Percentiles rank a stretch among this genome's conserved stretches.
phyloP scores from a whole-genome alignment of 2,329 filamentous ascomycete species.

The Fusarium pininemorale region DNA sequence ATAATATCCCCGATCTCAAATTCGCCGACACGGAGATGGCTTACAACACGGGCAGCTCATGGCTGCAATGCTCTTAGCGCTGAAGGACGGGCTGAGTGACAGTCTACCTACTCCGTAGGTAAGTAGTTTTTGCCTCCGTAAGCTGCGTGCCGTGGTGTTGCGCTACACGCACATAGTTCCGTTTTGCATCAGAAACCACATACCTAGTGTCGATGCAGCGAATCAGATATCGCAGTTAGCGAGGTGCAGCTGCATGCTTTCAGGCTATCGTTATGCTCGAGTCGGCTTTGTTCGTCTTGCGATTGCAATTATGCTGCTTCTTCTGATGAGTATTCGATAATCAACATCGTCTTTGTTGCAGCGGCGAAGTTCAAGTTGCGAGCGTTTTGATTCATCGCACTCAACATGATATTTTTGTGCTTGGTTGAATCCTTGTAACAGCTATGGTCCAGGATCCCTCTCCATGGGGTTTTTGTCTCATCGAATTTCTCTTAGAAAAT shows the following conservation, averaged over 20 bases:
- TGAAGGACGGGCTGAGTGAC: background rate
- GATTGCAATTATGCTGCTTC: too few species aligned
- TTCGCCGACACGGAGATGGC: background rate
- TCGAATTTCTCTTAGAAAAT: background rate
- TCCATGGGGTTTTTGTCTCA: background rate
- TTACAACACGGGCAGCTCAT: background rate
- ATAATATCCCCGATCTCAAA: background rate
- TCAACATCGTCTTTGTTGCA: background rate
- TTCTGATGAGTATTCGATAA: background rate
- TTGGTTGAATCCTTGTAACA: background rate
- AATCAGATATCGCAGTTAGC: constrained; percentile 23
- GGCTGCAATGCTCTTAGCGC: background rate
- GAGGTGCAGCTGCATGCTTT: background rate
- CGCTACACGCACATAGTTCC: background rate
- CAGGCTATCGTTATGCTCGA: background rate
- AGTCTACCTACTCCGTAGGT: background rate
- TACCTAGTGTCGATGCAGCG: constrained; percentile 5
- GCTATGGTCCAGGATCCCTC: background rate
- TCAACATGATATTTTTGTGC: background rate
- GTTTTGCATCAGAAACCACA: background rate
- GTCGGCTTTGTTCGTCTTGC: background rate
- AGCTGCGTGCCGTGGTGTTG: constrained; percentile 10
- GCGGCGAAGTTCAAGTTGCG: background rate
- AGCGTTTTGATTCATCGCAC: background rate
- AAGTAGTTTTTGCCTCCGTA: background rate